Evolutionary conservation across 441 rosid genomes (phyloP).

Genomic region (Lepidium campestre): DNA sequence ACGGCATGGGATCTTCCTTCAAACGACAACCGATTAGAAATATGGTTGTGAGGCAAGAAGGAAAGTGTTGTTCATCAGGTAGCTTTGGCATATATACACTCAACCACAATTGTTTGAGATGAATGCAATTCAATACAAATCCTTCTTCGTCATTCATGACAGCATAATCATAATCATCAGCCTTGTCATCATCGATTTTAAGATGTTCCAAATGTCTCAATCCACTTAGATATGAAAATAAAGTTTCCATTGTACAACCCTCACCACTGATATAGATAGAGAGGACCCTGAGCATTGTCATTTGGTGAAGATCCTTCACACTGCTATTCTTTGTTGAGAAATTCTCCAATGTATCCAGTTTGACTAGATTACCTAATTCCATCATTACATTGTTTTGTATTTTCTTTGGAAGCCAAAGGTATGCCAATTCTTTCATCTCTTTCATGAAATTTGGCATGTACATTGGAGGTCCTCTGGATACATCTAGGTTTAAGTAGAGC

Average conservation of each 20-base stretch:
- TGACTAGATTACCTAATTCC: slow-evolving; percentile 6
- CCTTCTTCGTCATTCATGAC: not conserved
- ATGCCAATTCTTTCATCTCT: not conserved
- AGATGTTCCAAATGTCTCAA: not conserved
- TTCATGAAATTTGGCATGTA: not conserved
- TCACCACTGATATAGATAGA: not conserved
- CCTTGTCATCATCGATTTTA: not conserved
- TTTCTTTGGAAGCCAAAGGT: not conserved
- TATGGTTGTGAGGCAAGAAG: not conserved
- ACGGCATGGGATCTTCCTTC: not conserved
- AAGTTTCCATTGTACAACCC: not conserved
- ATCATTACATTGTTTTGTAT: not conserved
- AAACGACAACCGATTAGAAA: rapidly evolving
- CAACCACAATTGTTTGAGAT: not conserved
- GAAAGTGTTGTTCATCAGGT: not conserved
- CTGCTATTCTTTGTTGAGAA: not conserved
- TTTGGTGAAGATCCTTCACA: not conserved
- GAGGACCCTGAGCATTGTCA: not conserved
- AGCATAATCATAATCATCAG: not conserved
- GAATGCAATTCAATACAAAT: not conserved
- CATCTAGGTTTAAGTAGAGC: too few species aligned
- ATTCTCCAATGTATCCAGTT: not conserved
- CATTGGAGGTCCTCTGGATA: not conserved
- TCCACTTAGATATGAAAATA: not conserved
- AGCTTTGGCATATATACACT: not conserved